These are phyloP conservation scores for Salix brachista DNA, from an alignment of 345 rosid species.

Conservation along the genomic window DNA sequence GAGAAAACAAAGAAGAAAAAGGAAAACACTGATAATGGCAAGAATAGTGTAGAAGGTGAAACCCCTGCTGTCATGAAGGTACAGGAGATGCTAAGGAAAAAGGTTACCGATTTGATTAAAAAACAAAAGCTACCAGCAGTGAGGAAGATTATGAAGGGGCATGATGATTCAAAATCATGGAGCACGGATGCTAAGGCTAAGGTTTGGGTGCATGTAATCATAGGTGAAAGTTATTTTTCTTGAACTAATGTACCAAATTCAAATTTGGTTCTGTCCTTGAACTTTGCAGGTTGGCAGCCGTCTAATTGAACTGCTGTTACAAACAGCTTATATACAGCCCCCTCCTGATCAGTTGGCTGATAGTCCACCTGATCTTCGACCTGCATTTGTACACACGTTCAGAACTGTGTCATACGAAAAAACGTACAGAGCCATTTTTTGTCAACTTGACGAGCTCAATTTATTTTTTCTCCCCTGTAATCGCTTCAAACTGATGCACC, in stretches of 20 bases:
- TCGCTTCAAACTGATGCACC: conserved; percentile 9
- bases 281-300: conserved; percentile 84
- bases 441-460: background rate
- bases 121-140: conserved; percentile 78
- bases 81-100: conserved; percentile 66
- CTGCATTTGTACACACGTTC: conserved; percentile 81
- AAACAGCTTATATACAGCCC: conserved; percentile 81
- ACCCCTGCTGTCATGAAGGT: conserved; percentile 38
- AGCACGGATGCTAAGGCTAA: conserved; percentile 65
- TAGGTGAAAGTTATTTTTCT: conserved; percentile 3
- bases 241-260: background rate
- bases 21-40: conserved; percentile 34
- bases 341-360: conserved; percentile 59
- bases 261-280: conserved; percentile 8
- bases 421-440: conserved; percentile 43
- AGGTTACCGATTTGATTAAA: conserved; percentile 68
- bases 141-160: conserved; percentile 66
- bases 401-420: conserved; percentile 45
- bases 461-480: background rate
- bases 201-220: conserved; percentile 45
- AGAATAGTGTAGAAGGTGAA: conserved; percentile 41
- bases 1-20: conserved; percentile 72
- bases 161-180: conserved; percentile 75
- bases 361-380: conserved; percentile 75
- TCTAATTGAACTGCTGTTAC: conserved; percentile 70